Evolutionary conservation across 345 rosid species (phyloP).

Genomic region (Passiflora organensis): DNA sequence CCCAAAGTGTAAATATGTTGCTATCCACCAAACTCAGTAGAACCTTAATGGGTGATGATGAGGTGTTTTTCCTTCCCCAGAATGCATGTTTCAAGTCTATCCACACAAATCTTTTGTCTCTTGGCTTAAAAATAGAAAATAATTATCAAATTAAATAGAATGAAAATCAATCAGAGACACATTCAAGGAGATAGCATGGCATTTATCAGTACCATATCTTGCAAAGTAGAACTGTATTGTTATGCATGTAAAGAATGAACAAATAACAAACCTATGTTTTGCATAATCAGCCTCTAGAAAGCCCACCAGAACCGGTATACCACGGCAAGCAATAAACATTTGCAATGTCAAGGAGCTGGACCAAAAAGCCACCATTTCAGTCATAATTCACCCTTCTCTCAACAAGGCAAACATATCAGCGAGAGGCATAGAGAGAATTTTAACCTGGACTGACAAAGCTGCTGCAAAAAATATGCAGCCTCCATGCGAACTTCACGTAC

Average conservation of each 20-base stretch:
- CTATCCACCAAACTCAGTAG: too few relatives aligned
- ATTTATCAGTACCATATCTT: too few relatives aligned
- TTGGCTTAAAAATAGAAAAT: not conserved
- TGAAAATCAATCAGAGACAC: not conserved
- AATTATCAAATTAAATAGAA: not conserved
- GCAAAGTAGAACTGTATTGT: not conserved
- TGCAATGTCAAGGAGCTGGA: constrained; percentile 92
- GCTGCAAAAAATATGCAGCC: constrained; percentile 90
- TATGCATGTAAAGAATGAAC: not conserved
- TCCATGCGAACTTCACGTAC: constrained; percentile 90
- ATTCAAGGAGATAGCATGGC: too few relatives aligned
- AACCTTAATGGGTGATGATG: too few relatives aligned
- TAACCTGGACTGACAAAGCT: constrained; percentile 96
- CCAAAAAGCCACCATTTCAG: constrained; percentile 17
- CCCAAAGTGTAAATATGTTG: too few relatives aligned
- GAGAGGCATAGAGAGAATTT: constrained; percentile 11
- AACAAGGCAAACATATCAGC: constrained; percentile 1
- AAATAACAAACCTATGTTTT: constrained; percentile 65
- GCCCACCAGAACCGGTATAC: constrained; percentile 91
- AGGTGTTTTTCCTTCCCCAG: too few relatives aligned
- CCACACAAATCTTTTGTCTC: too few relatives aligned
- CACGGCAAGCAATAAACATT: constrained; percentile 96
- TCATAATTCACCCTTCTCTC: constrained; percentile 24
- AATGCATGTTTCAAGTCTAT: too few relatives aligned
- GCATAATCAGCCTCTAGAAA: constrained; percentile 98